Evolutionary conservation across 257 asterid species (phyloP), one percentile per base, ranked within the genome.

Genomic region (Linderniella brevidens): DNA sequence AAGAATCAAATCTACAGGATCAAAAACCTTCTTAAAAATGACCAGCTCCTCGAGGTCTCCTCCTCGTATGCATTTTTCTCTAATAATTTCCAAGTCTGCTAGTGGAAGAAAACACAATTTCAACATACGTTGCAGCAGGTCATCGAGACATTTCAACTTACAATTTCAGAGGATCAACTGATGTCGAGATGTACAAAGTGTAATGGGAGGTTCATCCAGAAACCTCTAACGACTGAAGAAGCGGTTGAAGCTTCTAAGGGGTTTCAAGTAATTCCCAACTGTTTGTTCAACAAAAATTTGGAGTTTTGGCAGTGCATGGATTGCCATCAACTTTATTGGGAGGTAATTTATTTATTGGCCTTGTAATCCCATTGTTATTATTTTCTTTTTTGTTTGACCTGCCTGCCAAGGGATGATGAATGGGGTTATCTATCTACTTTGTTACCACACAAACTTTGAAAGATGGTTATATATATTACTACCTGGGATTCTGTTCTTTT

Each of bases 261-360:
- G 61, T 88, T 84, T 65, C 95, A 88, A 75, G 90, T 78, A 59
- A 84, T 84, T 63, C 98, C 98, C 36, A 78, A 74, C 44, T 88
- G 98, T 62, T 68, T 84, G 69, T 84, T 88, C 55, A 63, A 88
- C 59, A 78, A 67, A 65, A 81, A 84, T 57, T 48, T 84, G 35
- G 85, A 80, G 70, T 84, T 88, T 54, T 88, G 98, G 95, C 88
- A 80, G 68, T 84, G 94, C 70, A 80, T 54, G 77, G 93, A 84
- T 63, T 88, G 95, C 73, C 71, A 74, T 68, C 95, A 80, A 59
- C 85, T 88, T 49, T 88, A 84, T 69, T 88, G 95, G 98, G 98
- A 80, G 95, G 93, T 84, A 78, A 18, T 9, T 3, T n/a, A n/a
- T n/a, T n/a, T n/a, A n/a, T 1, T 13, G 17, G 14, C 35, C 47